Conservation (phyloP, 2,329 filamentous ascomycete genomes). For the Huntiella moniliformis region DNA sequence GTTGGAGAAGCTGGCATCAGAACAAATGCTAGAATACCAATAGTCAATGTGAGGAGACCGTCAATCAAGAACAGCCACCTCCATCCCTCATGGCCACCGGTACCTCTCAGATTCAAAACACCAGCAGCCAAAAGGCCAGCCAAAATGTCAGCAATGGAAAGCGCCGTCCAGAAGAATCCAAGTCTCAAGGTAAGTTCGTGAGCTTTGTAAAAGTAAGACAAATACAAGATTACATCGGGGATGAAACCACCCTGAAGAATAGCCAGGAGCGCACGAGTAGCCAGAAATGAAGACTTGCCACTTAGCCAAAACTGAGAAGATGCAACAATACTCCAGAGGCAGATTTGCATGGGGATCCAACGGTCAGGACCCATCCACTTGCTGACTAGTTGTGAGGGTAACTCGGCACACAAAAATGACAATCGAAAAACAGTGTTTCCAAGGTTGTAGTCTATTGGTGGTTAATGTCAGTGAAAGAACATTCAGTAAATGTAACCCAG, state of each 20-base stretch:
- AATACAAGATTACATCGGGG: slow-evolving; percentile 23
- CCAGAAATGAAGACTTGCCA: slow-evolving; percentile 22
- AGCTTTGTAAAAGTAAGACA: slow-evolving; percentile 27
- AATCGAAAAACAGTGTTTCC: slow-evolving; percentile 19
- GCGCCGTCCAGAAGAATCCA: slow-evolving; percentile 24
- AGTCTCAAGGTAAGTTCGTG: slow-evolving; percentile 22
- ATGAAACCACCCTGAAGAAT: slow-evolving; percentile 29
- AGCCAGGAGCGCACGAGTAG: slow-evolving; percentile 22
- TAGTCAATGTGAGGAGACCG: slow-evolving; percentile 23
- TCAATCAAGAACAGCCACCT: slow-evolving; percentile 39
- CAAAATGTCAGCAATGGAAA: slow-evolving; percentile 23
- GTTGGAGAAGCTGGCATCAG: slow-evolving; percentile 34
- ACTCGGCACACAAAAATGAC: slow-evolving; percentile 19
- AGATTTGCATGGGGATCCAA: slow-evolving; percentile 41
- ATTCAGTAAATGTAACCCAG: neutral
- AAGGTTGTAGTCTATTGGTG: slow-evolving; percentile 18
- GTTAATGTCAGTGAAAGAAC: neutral
- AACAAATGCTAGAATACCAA: slow-evolving; percentile 34
- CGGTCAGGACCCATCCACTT: slow-evolving; percentile 40
- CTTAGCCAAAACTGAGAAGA: slow-evolving; percentile 26
- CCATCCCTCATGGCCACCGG: slow-evolving; percentile 21
- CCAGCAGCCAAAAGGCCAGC: slow-evolving; percentile 22
- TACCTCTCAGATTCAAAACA: slow-evolving; percentile 23
- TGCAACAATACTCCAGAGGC: slow-evolving; percentile 35
- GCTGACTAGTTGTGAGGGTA: slow-evolving; percentile 40